These are phyloP conservation scores for Sphaerobolus stellatus DNA, from an alignment of 1,284 basidiomycete genomes.

Conservation along the genomic window DNA sequence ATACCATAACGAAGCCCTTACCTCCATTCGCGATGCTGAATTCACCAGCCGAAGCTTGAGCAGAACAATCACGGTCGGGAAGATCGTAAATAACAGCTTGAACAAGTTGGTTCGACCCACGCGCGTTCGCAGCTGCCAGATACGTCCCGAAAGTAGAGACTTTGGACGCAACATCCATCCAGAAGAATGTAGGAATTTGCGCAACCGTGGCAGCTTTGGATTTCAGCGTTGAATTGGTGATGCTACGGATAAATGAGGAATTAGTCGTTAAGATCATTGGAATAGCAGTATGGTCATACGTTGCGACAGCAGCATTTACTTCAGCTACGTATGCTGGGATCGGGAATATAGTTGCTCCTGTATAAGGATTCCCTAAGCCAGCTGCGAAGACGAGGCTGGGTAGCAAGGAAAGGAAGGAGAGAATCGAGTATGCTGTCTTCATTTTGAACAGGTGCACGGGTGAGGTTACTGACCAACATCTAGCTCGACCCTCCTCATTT, in stretches of 20 bases:
- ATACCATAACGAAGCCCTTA: neutral
- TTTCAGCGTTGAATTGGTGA: constrained; percentile 47
- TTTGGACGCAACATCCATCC: constrained; percentile 58
- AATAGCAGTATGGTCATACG: constrained; percentile 1
- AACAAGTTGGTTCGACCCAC: constrained; percentile 51
- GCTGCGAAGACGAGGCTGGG: constrained; percentile 46
- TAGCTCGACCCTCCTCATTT: no score
- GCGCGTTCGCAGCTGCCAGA: constrained; percentile 49
- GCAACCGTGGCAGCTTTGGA: constrained; percentile 52
- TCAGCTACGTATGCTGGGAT: constrained; percentile 55
- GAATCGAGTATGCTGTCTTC: no score
- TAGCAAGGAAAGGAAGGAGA: constrained; percentile 46
- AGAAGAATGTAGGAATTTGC: constrained; percentile 59
- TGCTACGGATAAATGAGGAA: constrained; percentile 17
- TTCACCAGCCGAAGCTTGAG: constrained; percentile 64
- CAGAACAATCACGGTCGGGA: constrained; percentile 60
- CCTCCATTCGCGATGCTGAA: constrained; percentile 51
- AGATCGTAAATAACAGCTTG: constrained; percentile 64
- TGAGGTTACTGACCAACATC: no score
- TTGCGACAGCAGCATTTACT: constrained; percentile 47
- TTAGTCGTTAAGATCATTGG: neutral
- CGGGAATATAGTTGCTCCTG: constrained; percentile 46
- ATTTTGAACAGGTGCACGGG: no score
- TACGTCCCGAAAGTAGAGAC: constrained; percentile 51
- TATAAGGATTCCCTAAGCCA: constrained; percentile 52